Evolutionary conservation across 805 yeast species (phyloP), one percentile per base, ranked within the genome.

Genomic region (Saturnispora mendoncae): DNA sequence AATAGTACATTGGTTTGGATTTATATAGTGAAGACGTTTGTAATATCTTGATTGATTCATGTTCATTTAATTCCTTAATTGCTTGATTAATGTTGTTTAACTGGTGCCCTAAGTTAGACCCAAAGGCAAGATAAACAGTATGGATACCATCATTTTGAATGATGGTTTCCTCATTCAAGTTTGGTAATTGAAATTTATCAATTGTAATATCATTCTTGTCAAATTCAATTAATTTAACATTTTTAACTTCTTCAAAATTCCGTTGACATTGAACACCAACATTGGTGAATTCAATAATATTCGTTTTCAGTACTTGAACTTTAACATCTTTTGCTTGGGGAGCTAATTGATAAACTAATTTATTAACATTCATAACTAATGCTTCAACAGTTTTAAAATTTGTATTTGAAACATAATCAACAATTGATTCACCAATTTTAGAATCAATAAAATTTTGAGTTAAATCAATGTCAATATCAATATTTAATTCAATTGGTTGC

Each of bases 311-410:
- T 1, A 87, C 95, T 21, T 67, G 68, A 1, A 84, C 92, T n/a
- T 47, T 48, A 34, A 68, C 58, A 7, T 46, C 41, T 2, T 42
- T 29, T 4, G 49, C 33, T 2, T 27, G 21, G 0, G 52, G 49
- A 3, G 45, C 14, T 6, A 33, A 24, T 4, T 39, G 39, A 14
- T 52, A 46, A 4, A 61, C 50, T 6, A 66, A 36, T 14, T 58
- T 52, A 3, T 85, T 79, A 21, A 85, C 80, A 9, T 77, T 72
- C 45, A 78, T 72, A 3, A 84, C 94, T 36, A 92, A 68, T 0
- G 97, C 96, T 57, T 92, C 99, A 1, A 92, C 94, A 0, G 99
- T 92, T 53, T 84, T 81, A 65, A 85, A 92, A 47, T 78, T 76
- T 2, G 95, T 73, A n/a, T 55, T 56, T 53, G 84, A 94, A n/a